These are phyloP conservation scores for Ogataea henricii DNA, from an alignment of 805 yeast species.

Conservation along the genomic window DNA sequence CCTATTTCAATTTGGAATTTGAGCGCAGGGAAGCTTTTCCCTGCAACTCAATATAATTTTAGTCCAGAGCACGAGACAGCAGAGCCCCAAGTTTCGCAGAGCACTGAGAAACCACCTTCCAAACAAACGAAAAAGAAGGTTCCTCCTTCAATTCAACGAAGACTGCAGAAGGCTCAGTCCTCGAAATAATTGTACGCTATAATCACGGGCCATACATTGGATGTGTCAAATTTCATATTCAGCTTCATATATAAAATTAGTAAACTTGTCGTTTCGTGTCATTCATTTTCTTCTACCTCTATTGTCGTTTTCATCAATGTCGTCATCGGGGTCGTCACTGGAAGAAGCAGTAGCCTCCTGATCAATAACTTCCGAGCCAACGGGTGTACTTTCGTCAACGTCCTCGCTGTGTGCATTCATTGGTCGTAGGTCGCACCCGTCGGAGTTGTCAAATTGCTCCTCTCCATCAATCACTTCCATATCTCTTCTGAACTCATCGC, in stretches of 20 bases:
- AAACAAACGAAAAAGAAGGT: background rate
- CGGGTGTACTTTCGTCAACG: conserved; percentile 9
- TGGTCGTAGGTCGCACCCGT: conserved; percentile 39
- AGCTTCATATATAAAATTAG: background rate
- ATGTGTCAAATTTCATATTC: background rate
- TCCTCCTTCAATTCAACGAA: background rate
- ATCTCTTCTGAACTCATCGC: conserved; percentile 46
- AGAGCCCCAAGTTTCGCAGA: background rate
- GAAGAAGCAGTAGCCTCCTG: background rate
- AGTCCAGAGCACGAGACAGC: background rate
- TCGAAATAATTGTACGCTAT: background rate
- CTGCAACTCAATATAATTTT: background rate
- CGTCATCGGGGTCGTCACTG: conserved; percentile 2
- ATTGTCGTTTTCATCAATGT: conserved; percentile 9
- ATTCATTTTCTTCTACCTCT: conserved; percentile 20
- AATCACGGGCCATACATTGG: background rate
- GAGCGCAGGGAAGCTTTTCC: background rate
- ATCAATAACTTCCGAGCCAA: background rate
- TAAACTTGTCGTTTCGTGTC: background rate
- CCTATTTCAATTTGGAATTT: conserved; percentile 48
- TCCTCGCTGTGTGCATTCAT: conserved; percentile 28
- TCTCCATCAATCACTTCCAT: conserved; percentile 29
- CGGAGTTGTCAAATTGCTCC: conserved; percentile 21
- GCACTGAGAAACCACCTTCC: background rate
- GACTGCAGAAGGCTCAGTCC: background rate